Percentiles rank a stretch among this genome's conserved stretches.
phyloP scores from a whole-genome alignment of 805 yeast species.

The Suhomyces sp. region DNA sequence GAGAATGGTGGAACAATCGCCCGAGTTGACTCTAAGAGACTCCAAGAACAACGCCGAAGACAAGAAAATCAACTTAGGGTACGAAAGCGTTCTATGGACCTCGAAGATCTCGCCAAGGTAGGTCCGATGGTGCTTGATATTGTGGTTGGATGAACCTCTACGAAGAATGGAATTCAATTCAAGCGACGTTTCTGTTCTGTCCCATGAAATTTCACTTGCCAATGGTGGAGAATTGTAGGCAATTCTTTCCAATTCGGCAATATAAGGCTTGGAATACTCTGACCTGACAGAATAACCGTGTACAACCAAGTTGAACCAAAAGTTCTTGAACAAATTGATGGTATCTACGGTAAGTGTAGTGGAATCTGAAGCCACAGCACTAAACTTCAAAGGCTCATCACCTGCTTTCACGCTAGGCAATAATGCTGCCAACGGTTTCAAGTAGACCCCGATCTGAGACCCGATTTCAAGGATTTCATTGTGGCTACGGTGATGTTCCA shows the following conservation, averaged over 20 bases:
- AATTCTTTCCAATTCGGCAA: constrained; percentile 55
- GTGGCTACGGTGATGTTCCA: constrained; percentile 78
- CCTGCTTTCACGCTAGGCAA: constrained; percentile 53
- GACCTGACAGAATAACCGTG: constrained; percentile 80
- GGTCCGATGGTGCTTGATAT: constrained; percentile 71
- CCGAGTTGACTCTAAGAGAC: constrained; percentile 70
- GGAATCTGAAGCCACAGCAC: neutral
- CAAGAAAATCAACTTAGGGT: constrained; percentile 81
- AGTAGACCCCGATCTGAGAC: constrained; percentile 57
- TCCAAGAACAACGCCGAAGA: constrained; percentile 81
- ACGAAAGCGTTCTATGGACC: constrained; percentile 53
- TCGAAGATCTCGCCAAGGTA: constrained; percentile 51
- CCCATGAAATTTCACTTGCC: constrained; percentile 33
- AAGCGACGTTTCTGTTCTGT: constrained; percentile 84
- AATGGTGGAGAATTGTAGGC: constrained; percentile 65
- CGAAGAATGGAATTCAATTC: constrained; percentile 88
- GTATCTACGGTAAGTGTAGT: constrained; percentile 44
- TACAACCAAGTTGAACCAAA: constrained; percentile 91
- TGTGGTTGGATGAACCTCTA: constrained; percentile 82
- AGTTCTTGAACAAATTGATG: constrained; percentile 68
- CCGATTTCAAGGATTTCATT: constrained; percentile 68
- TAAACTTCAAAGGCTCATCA: constrained; percentile 36
- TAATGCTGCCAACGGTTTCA: constrained; percentile 73
- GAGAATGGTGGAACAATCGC: constrained; percentile 75
- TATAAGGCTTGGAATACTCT: constrained; percentile 46